phyloP scores from a whole-genome alignment of 768 basidiomycete genomes.

The Leccinellum rugosiceps region DNA sequence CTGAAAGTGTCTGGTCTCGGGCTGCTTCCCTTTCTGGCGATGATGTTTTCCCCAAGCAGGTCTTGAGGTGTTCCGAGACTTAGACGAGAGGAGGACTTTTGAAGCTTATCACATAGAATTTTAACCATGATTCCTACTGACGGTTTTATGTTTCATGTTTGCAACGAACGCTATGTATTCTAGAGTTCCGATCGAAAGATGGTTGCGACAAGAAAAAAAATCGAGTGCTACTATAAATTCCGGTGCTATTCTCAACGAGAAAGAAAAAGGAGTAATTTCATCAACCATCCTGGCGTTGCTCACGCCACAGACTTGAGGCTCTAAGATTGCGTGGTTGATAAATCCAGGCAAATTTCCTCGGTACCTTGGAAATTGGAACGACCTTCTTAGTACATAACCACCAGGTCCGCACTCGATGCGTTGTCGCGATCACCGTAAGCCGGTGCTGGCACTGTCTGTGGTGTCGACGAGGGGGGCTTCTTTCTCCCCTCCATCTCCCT shows the following conservation, averaged over 20 bases:
- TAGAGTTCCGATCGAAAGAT: conserved; percentile 1
- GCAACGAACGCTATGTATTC: neutral
- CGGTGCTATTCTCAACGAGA: neutral
- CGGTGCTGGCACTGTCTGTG: neutral
- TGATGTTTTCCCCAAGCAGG: conserved; percentile 10
- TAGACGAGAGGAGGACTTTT: neutral
- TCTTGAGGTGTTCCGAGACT: conserved; percentile 5
- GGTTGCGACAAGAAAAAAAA: neutral
- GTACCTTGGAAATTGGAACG: conserved; percentile 7
- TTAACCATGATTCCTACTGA: neutral
- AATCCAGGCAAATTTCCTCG: conserved; percentile 3
- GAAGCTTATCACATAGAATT: neutral
- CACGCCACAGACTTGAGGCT: neutral
- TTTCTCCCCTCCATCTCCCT: neutral
- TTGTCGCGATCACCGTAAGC: neutral
- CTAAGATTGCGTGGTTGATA: neutral
- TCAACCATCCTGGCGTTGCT: neutral
- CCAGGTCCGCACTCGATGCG: neutral
- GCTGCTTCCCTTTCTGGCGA: conserved; percentile 13
- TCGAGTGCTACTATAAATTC: neutral
- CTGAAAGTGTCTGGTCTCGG: conserved; percentile 6
- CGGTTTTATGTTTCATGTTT: neutral
- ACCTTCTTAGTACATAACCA: neutral
- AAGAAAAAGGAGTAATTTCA: neutral
- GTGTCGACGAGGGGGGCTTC: neutral